A percentile compares a stretch with the other conserved stretches of the same genome.
Conservation (phyloP, 1,284 basidiomycete species). For the Cerioporus squamosus region DNA sequence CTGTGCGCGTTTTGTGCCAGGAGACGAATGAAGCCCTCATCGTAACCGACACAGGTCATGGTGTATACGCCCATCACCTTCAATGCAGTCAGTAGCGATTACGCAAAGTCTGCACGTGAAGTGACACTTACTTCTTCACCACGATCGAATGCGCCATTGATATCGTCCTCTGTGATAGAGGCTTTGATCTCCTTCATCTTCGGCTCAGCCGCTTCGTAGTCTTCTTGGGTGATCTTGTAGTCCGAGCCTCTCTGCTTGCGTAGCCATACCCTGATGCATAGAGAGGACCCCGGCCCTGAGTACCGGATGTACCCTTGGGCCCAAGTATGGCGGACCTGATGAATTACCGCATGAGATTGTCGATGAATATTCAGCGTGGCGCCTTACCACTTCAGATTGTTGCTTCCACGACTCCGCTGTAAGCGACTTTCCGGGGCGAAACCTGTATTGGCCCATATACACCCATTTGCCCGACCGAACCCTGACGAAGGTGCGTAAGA, state of each 20-base stretch:
- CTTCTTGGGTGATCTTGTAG: not conserved
- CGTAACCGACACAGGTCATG: too few relatives aligned
- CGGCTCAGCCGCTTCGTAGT: not conserved
- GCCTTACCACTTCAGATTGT: conserved; percentile 1
- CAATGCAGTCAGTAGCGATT: too few relatives aligned
- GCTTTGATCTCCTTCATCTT: not conserved
- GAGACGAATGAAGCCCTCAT: too few relatives aligned
- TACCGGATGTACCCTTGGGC: too few relatives aligned
- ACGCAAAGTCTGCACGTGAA: too few relatives aligned
- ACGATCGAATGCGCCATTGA: not conserved
- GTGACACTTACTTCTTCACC: conserved; percentile 3
- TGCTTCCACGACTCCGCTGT: conserved; percentile 37
- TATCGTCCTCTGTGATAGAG: not conserved
- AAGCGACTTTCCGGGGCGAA: conserved; percentile 27
- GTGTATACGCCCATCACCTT: too few relatives aligned
- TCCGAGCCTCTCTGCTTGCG: not conserved
- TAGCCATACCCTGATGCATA: too few relatives aligned
- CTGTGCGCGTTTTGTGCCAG: too few relatives aligned
- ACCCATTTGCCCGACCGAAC: conserved; percentile 31
- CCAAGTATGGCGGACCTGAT: too few relatives aligned
- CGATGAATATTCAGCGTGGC: too few relatives aligned
- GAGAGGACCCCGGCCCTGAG: too few relatives aligned
- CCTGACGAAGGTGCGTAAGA: conserved; percentile 20
- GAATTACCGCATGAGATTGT: too few relatives aligned
- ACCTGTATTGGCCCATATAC: conserved; percentile 40